Conservation (phyloP, 495 filamentous ascomycete genomes). For the Podospora anserina region DNA sequence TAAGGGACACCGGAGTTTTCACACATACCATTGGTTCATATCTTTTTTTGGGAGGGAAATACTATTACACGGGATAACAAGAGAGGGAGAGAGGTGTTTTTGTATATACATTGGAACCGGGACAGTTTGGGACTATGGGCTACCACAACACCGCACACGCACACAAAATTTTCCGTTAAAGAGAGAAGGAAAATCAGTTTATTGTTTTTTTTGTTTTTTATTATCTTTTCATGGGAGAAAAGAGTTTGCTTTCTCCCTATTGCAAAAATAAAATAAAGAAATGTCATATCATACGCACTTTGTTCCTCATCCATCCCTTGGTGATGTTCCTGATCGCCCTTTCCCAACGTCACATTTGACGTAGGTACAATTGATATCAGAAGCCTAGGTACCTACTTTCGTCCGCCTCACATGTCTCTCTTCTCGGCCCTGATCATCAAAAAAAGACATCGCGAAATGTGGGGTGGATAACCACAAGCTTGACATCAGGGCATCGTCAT, state of each 20-base stretch:
- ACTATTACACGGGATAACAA: neutral
- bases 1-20: neutral
- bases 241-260: too few species aligned
- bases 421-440: neutral
- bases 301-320: neutral
- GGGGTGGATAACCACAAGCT: neutral
- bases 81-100: neutral
- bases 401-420: neutral
- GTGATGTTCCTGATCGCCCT: neutral
- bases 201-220: neutral
- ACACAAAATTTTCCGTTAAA: neutral
- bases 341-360: neutral
- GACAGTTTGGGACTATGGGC: too few species aligned
- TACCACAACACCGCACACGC: neutral
- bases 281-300: neutral
- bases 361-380: neutral
- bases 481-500: neutral
- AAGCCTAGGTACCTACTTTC: neutral
- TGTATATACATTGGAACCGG: neutral
- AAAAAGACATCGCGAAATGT: neutral
- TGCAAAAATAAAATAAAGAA: too few species aligned
- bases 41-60: neutral
- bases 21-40: too few species aligned
- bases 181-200: neutral
- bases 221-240: neutral